Base-by-base conservation (phyloP, 1,139 yeast genomes). In the Nakaseomyces glabratus region DNA sequence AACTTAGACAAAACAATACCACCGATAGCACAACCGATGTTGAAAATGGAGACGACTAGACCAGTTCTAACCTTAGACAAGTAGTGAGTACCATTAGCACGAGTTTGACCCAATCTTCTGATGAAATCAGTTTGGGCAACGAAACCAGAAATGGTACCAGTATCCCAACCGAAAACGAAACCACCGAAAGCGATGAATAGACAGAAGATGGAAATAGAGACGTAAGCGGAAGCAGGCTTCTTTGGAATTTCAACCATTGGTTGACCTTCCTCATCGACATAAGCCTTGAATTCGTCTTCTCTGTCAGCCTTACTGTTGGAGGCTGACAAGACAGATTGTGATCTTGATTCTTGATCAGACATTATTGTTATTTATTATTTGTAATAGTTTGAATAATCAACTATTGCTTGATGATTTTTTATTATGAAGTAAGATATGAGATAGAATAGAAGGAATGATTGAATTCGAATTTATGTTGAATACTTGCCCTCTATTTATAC, bases 91-190 rank as follows among this genome's bases (percentile, higher is more conserved):
- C 69, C 66, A 7, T 49, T 41, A n/a, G 45, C 14, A 36, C 73
- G 58, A 43, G 24, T 32, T 19, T 14, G 34, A 47, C 73, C 74
- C 43, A 76, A 79, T 44, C 70, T 63, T 24, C 52, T 49, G 37
- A 57, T 61, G 52, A 76, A 82, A 47, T 73, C 73, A 5, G 68
- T 58, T 82, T 77, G 76, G 51, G 76, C 76, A 52, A 79, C 68
- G 47, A 79, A 75, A 52, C 90, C 90, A 21, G 79, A 70, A 55
- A 77, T 76, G 48, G 82, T 74, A 61, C 85, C 85, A 21, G 84
- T 76, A 61, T 76, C 84, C 69, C 75, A 76, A 46, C 84, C 84
- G 52, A 68, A 77, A 43, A 76, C 71, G 51, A 73, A 65, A 55
- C 82, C 82, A 59, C 78, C 81, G 45, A 74, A 71, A 41, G 81